Base-by-base conservation (phyloP, 805 yeast genomes). In the Teunomyces tritomae region DNA sequence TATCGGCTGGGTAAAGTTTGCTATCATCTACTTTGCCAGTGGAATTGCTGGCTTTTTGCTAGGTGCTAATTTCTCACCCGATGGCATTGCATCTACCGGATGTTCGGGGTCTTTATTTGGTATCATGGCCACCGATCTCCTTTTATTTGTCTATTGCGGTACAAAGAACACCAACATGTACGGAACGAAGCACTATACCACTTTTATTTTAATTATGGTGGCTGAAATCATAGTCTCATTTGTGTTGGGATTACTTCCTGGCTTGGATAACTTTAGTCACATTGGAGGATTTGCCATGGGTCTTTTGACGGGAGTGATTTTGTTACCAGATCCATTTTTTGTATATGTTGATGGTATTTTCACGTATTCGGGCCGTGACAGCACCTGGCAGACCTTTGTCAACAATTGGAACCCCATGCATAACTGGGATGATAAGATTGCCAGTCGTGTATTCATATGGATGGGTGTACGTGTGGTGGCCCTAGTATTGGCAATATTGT, bases 251-350 rank as follows among this genome's bases (percentile, higher is more conserved):
- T 67, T 85, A 14, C 64, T 85, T 11, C 91, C 91, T 0, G 91
- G 91, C 0, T 59, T 85, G 46, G 91, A 85, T 62, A 85, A 85
- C 59, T 85, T 85, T 57, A 76, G 86, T 37, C 90, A 85, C 61
- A 78, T 85, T 54, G 91, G 91, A 8, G 91, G 91, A 5, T 83
- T 85, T 64, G 77, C 82, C 20, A 67, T 80, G 64, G 91, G 91
- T 0, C 33, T 82, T 0, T 58, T 80, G 26, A 53, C 73, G 29
- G 80, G 85, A 0, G 56, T 82, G 0, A 64, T 76, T 1, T 51
- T 84, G 8, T 57, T 85, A 34, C 73, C 79, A 34, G 84, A 82
- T 51, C 91, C 91, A 1, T 66, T 71, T 13, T 78, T 76, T 49
- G 68, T 71, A 2, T 73, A 67, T 54, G 47, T 52, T 8, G 72